phyloP scores from a whole-genome alignment of 2,329 filamentous ascomycete genomes.

The Penicillium sp. region DNA sequence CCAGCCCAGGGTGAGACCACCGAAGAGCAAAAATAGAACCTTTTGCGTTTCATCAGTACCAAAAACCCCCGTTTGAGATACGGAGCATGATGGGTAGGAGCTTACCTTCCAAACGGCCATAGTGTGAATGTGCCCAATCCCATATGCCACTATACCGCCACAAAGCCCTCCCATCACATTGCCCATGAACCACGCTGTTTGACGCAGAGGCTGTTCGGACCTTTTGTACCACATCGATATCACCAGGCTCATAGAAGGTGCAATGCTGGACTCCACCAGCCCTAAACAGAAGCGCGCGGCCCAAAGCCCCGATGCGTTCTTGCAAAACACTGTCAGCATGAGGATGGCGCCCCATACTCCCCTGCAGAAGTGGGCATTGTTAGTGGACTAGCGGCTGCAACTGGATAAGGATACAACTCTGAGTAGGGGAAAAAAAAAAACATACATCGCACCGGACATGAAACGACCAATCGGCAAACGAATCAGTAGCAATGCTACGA shows the following conservation, averaged over 20 bases:
- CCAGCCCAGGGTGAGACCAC: constrained; percentile 22
- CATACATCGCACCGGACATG: too few species aligned
- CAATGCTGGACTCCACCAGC: not conserved
- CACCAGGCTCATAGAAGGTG: not conserved
- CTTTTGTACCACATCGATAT: not conserved
- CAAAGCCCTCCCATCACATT: not conserved
- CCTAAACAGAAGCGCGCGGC: not conserved
- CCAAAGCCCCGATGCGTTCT: not conserved
- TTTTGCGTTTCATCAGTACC: constrained; percentile 20
- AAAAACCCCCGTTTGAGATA: too few species aligned
- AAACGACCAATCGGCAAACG: not conserved
- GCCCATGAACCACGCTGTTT: not conserved
- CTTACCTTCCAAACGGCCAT: too few species aligned
- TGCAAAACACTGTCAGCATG: not conserved
- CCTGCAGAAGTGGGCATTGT: not conserved
- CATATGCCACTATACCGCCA: constrained; percentile 24
- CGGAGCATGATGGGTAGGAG: too few species aligned
- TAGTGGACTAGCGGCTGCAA: too few species aligned
- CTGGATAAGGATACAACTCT: not conserved
- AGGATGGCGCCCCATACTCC: not conserved
- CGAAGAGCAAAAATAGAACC: constrained; percentile 27
- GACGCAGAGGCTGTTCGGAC: not conserved
- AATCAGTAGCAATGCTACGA: not conserved
- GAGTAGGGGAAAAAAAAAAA: too few species aligned
- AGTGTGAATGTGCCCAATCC: constrained; percentile 23